Evolutionary conservation across 441 rosid species (phyloP), one percentile per base, ranked within the genome.

Genomic region (Erodium chrysanthum): DNA sequence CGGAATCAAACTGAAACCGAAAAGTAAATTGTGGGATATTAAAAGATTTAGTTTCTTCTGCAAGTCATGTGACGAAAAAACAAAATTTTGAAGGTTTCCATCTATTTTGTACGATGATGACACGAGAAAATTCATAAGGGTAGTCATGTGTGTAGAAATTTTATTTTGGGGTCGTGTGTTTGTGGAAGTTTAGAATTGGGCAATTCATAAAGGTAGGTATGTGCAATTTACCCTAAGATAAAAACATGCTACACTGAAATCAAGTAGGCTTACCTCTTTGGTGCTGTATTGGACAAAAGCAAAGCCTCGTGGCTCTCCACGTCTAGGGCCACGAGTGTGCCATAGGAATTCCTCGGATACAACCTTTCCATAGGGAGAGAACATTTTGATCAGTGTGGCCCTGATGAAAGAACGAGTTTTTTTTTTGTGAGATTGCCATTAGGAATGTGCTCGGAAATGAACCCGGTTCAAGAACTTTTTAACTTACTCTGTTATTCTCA

Each of bases 261-360:
- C 22, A 17, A 8, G 59, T 8, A 52, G 73, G 72, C 75, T 75
- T 85, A 92, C 96, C 96, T 86, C 94, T 87, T 87, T 87, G 64
- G 73, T 63, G 76, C 84, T 87, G 73, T 79, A 92, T 68, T 92
- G 86, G 69, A 90, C 75, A 78, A 88, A 92, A 59, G 96, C 96
- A 68, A 80, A 92, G 17, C 96, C 94, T 14, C 96, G 84, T 50
- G 98, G 98, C 68, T 85, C 88, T 73, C 98, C 98, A 12, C 88
- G 92, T 76, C 83, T 92, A 23, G 96, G 92, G 8, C 98, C 98
- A 6, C 90, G 91, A 27, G 92, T 90, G 71, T 92, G 98, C 98
- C 96, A 92, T 7, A 90, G 76, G 79, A 87, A 92, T 74, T 92
- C 96, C 79, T 92, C 96, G 0, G 96, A 86, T 66, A 84, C 74